Evolutionary conservation across 1,284 basidiomycete genomes (phyloP).

Genomic region (Volvariella surrecta): DNA sequence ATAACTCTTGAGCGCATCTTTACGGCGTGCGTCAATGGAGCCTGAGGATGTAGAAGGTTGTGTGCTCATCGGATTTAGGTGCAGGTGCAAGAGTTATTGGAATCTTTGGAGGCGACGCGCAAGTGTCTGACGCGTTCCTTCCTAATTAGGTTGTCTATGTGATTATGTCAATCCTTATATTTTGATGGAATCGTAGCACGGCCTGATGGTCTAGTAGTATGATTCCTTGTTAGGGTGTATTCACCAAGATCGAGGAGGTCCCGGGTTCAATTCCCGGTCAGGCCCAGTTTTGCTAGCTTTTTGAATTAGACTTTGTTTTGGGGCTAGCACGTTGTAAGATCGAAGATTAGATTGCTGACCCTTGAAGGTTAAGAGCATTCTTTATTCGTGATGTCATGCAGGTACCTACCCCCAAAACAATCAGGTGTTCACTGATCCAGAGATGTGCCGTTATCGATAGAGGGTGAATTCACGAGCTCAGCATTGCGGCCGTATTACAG

Average conservation of each 20-base stretch:
- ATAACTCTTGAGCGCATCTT: constrained; percentile 59
- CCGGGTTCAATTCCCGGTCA: constrained; percentile 82
- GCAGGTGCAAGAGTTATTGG: constrained; percentile 13
- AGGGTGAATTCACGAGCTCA: too few relatives aligned
- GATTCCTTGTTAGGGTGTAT: constrained; percentile 56
- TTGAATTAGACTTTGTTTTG: too few relatives aligned
- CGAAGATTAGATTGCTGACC: too few relatives aligned
- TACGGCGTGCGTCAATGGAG: constrained; percentile 50
- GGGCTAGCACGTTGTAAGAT: too few relatives aligned
- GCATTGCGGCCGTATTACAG: too few relatives aligned
- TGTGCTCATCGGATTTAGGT: constrained; percentile 29
- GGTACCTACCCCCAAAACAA: too few relatives aligned
- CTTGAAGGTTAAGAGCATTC: too few relatives aligned
- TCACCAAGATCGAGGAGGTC: constrained; percentile 58
- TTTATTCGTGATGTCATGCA: too few relatives aligned
- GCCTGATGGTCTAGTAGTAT: constrained; percentile 70
- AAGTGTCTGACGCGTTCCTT: constrained; percentile 26
- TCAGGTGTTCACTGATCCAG: too few relatives aligned
- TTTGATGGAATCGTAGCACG: too few relatives aligned
- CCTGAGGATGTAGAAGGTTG: constrained; percentile 48
- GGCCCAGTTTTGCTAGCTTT: constrained; percentile 34
- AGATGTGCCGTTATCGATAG: too few relatives aligned
- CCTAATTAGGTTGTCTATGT: constrained; percentile 4
- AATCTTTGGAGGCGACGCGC: constrained; percentile 31
- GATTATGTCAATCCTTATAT: too few relatives aligned